Evolutionary conservation across 148 eudicot species (phyloP).

Genomic region (Fallopia convolvulus): DNA sequence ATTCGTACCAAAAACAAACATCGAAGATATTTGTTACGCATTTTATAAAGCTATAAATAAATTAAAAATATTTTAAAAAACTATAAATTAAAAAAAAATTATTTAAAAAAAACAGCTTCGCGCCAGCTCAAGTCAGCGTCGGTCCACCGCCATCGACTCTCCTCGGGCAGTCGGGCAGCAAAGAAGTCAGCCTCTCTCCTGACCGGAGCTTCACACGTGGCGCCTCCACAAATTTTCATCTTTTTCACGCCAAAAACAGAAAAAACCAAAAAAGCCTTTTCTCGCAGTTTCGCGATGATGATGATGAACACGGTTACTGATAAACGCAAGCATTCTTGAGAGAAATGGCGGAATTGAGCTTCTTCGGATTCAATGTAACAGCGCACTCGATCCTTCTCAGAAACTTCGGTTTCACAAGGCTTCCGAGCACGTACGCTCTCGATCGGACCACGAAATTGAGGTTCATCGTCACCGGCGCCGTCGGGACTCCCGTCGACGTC

Average conservation of each 20-base stretch:
- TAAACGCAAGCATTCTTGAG: constrained; percentile 60
- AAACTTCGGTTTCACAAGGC: constrained; percentile 75
- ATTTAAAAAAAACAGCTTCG: not conserved
- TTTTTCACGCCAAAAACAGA: not conserved
- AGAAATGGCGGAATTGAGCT: constrained; percentile 37
- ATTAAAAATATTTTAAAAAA: not conserved
- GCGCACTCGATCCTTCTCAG: constrained; percentile 38
- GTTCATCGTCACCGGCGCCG: constrained; percentile 49
- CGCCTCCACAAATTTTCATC: not conserved
- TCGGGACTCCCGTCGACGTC: constrained; percentile 45
- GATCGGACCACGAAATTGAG: constrained; percentile 51
- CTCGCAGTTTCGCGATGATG: not conserved
- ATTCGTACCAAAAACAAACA: not conserved
- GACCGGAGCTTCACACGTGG: not conserved
- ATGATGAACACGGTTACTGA: constrained; percentile 16
- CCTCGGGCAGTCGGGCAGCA: constrained; percentile 1
- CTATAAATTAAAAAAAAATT: not conserved
- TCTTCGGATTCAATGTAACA: constrained; percentile 38
- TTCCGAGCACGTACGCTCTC: constrained; percentile 70
- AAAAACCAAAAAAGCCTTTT: not conserved
- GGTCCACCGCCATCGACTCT: constrained; percentile 8
- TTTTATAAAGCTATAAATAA: no score
- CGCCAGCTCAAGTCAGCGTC: not conserved
- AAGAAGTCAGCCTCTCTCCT: not conserved
- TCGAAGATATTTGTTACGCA: not conserved